Percentiles rank a stretch among this genome's conserved stretches.
These are phyloP conservation scores for Cercospora beticola DNA, from an alignment of 2,329 filamentous ascomycete genomes.

Conservation along the genomic window DNA sequence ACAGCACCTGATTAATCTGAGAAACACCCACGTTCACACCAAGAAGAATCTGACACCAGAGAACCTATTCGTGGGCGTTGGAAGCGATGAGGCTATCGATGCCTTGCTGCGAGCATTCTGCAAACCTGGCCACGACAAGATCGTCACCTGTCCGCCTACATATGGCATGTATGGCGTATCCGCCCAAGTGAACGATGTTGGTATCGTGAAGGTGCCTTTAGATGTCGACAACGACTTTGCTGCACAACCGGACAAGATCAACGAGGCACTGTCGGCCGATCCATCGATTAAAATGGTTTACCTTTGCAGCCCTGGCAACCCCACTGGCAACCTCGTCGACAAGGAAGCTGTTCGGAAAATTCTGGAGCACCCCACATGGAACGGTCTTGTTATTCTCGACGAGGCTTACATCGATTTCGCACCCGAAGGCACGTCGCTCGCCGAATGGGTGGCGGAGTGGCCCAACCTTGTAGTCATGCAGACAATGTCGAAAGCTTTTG, in stretches of 20 bases:
- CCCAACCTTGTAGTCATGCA: constrained; percentile 98
- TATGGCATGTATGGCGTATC: constrained; percentile 99
- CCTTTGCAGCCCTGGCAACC: constrained; percentile 92
- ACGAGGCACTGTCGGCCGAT: constrained; percentile 62
- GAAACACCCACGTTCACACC: constrained; percentile 83
- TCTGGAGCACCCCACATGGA: constrained; percentile 87
- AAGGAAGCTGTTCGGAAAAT: constrained; percentile 73
- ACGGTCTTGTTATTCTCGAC: constrained; percentile 88
- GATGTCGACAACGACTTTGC: constrained; percentile 69
- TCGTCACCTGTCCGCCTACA: constrained; percentile 91
- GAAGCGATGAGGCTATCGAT: constrained; percentile 96
- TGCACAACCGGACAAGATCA: constrained; percentile 70
- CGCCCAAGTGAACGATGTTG: constrained; percentile 89
- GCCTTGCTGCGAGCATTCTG: constrained; percentile 92
- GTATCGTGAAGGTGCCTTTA: constrained; percentile 81
- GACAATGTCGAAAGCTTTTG: constrained; percentile 97
- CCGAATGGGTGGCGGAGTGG: constrained; percentile 88
- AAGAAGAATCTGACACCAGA: constrained; percentile 69
- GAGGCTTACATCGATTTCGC: constrained; percentile 98
- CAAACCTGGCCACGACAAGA: constrained; percentile 78
- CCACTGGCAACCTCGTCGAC: constrained; percentile 74
- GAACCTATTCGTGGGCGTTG: constrained; percentile 91
- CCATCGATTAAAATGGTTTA: constrained; percentile 81
- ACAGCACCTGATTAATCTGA: constrained; percentile 77
- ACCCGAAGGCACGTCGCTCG: constrained; percentile 72